These are phyloP conservation scores for Boletus eberwhitei DNA, from an alignment of 768 basidiomycete genomes.

Conservation along the genomic window DNA sequence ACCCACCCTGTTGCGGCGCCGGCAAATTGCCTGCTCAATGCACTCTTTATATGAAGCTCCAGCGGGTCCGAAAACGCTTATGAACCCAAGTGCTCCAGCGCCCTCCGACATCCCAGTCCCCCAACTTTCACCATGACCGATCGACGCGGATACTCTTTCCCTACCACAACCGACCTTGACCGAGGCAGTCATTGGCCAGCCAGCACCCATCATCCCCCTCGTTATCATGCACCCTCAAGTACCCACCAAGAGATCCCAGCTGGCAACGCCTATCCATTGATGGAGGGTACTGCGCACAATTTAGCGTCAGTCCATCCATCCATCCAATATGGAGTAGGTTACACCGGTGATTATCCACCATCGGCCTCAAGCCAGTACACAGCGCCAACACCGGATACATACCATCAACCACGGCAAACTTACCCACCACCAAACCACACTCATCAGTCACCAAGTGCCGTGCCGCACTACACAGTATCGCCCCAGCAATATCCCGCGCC, in stretches of 20 bases:
- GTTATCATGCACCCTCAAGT: slow-evolving; percentile 22
- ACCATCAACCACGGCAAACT: slow-evolving; percentile 25
- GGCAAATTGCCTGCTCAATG: slow-evolving; percentile 30
- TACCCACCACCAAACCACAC: slow-evolving; percentile 26
- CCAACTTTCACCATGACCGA: slow-evolving; percentile 23
- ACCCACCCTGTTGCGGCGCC: slow-evolving; percentile 30
- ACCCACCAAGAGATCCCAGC: slow-evolving; percentile 19
- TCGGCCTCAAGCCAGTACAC: slow-evolving; percentile 23
- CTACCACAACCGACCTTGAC: slow-evolving; percentile 11
- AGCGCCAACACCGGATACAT: slow-evolving; percentile 9
- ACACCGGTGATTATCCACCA: slow-evolving; percentile 15
- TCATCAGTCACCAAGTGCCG: slow-evolving; percentile 34
- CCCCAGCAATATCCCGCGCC: slow-evolving; percentile 28
- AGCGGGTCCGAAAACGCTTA: slow-evolving; percentile 35
- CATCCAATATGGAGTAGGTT: slow-evolving; percentile 22
- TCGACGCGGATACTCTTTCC: slow-evolving; percentile 31
- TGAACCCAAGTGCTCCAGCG: slow-evolving; percentile 26
- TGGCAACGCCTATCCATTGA: slow-evolving; percentile 17
- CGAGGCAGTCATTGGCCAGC: slow-evolving; percentile 25
- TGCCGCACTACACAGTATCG: slow-evolving; percentile 31
- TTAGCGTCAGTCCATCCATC: slow-evolving; percentile 19
- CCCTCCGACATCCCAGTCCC: slow-evolving; percentile 3
- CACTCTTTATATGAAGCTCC: slow-evolving; percentile 23
- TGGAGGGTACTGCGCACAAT: slow-evolving; percentile 14
- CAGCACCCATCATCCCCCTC: slow-evolving; percentile 19